Base-by-base conservation (phyloP, 2,329 filamentous ascomycete species). In the Aspergillus fumigatiaffinis region DNA sequence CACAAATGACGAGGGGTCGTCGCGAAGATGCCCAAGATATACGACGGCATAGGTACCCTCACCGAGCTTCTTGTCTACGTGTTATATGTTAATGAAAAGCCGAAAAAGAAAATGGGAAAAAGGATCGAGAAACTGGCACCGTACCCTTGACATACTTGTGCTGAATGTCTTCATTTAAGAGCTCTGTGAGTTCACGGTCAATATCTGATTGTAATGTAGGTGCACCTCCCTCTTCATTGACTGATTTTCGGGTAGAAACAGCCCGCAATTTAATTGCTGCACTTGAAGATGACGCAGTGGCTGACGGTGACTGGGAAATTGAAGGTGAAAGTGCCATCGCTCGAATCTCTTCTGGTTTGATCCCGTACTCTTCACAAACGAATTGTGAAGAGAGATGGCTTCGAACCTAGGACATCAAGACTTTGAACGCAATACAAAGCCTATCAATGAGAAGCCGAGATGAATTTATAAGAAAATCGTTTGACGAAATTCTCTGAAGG, bases 1-100 rank as follows among this genome's bases (percentile, higher is more conserved):
- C 61, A 99, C 90, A 54, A 89, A 84, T 46, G 85, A 83, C 35
- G 82, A 82, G 5, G 91, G 88, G 66, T 94, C 86, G 58, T 77
- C 72, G 61, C 87, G 85, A 49, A 94, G 83, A 75, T 93, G 89
- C 53, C 92, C 94, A 53, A 92, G 86, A 79, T 92, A 97, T 69
- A 99, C 94, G 68, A 95, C 88, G 72, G 94, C 94, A 74, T 99
- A 99, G 62, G 94, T 97, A 79, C 94, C 94, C 76, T 96, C 91
- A 73, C 94, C 94, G 59, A 99, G 85, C 71, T 94, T 94, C 73
- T 90, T 92, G 69, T 91, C 90, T 91, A 64, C 10, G 23, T 28
- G 29, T 17, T 44, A 17, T 26, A 58, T 21, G 54, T 53, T 32
- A 29, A 20, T 4, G 3, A 25, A 25, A 35, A 42, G 10, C 2